Base-by-base conservation (phyloP, 192 early-diverging fungal species). In the Lobulomyces angularis region DNA sequence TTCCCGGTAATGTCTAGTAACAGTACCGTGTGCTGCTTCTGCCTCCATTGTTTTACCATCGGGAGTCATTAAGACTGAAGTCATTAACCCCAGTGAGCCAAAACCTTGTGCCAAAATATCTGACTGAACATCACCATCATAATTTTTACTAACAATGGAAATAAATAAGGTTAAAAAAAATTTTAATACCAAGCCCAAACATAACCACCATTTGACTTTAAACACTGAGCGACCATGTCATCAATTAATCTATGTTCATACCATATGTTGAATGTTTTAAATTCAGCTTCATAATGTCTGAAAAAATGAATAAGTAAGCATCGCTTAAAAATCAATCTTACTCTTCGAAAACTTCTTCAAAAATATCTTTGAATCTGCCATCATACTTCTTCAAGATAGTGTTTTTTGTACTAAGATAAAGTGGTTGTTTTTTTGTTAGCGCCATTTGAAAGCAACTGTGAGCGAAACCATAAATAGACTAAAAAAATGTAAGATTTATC, bases 331-430 rank as follows among this genome's bases (percentile, higher is more conserved):
- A 7, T 9, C 2, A 24, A 7, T 31, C 57, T 9, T 22, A 52
- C 56, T 57, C 55, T 36, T 88, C 82, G 65, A 91, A 97, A 42
- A 94, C 77, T 44, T 74, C 74, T 29, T 81, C 61, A 61, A 97
- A 97, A 56, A 97, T 94, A 64, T 94, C 87, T 74, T 97, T 92
- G 82, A 92, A 97, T 55, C 86, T 77, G 26, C 89, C 93, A 50
- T 97, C 93, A 68, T 97, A 97, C 29, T 69, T 79, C 61, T 92
- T 93, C 46, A 97, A 64, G 45, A 97, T 92, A 20, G 93, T 97
- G 56, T 92, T 93, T 73, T 97, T 97, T 52, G 90, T 94, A 27
- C 80, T 81, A 53, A 97, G 71, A 65, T 94, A 97, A 44, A 97
- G 70, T 8, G 93, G 93, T 68, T 84, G 71, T 57, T 82, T 81